phyloP scores from a whole-genome alignment of 2,329 filamentous ascomycete species.

The Nemania bipapillata region DNA sequence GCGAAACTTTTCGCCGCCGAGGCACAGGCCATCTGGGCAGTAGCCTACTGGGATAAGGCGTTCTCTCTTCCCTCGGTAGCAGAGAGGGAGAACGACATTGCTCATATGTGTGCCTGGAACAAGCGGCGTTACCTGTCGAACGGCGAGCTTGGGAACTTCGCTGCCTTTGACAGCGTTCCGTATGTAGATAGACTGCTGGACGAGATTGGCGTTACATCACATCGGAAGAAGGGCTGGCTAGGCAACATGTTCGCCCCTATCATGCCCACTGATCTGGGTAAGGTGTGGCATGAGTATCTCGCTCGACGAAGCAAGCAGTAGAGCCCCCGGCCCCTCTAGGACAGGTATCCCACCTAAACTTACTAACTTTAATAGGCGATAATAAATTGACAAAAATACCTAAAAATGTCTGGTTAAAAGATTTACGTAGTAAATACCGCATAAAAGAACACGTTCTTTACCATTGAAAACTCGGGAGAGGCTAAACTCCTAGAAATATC shows the following conservation, averaged over 20 bases:
- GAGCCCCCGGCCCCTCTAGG: too few species aligned
- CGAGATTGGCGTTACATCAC: conserved; percentile 45
- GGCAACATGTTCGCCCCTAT: conserved; percentile 13
- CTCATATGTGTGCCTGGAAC: conserved; percentile 44
- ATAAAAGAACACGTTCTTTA: too few species aligned
- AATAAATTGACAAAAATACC: too few species aligned
- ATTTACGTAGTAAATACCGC: too few species aligned
- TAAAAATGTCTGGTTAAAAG: too few species aligned
- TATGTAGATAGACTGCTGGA: conserved; percentile 47
- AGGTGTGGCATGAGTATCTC: background rate
- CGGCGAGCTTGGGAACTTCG: conserved; percentile 44
- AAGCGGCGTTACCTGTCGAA: conserved; percentile 46
- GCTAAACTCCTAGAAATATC: too few species aligned
- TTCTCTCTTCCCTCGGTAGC: conserved; percentile 39
- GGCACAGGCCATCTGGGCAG: conserved; percentile 46
- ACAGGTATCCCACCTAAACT: too few species aligned
- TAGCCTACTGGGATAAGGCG: conserved; percentile 45
- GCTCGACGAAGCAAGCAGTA: background rate
- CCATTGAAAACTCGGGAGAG: too few species aligned
- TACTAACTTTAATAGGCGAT: too few species aligned
- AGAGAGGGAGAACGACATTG: conserved; percentile 42
- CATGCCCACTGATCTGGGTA: background rate
- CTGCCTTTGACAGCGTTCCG: conserved; percentile 45
- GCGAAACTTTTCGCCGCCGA: conserved; percentile 45
- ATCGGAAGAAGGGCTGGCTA: conserved; percentile 47